Evolutionary conservation across 2,329 filamentous ascomycete genomes (phyloP), one percentile per base, ranked within the genome.

Genomic region (Lachnellula suecica): DNA sequence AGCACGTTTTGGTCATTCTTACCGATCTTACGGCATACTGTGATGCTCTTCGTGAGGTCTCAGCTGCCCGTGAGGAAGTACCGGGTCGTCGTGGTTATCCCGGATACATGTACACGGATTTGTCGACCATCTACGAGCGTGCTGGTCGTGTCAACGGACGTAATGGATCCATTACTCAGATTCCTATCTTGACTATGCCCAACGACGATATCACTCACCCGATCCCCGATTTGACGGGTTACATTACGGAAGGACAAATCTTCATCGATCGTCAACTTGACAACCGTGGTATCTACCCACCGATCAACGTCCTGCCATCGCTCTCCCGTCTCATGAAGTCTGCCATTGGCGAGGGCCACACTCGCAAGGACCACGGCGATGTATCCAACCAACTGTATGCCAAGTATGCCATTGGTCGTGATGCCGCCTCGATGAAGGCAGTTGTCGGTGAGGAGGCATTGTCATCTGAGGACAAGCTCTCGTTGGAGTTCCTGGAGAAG

Each of bases 101-200:
- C 49, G 94, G 94, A 89, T 99, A 99, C 83, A 99, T 99, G 94
- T 99, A 99, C 81, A 99, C 94, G 64, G 95, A 99, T 84, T 89
- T 99, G 85, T 97, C 94, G 54, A 99, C 94, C 69, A 97, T 99
- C 67, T 99, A 99, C 81, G 94, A 99, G 77, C 92, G 94, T 78
- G 94, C 94, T 64, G 94, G 94, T 69, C 94, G 94, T 88, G 94
- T 99, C 46, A 81, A 91, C 68, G 95, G 95, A 65, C 89, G 95
- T 65, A 97, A 97, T 68, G 94, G 95, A 56, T 99, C 94, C 66
- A 99, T 99, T 67, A 99, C 95, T 19, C 94, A 99, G 77, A 97
- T 99, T 67, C 94, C 94, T 55, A 99, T 99, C 71, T 74, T 99
- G 75, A 97, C 94, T 63, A 99, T 99, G 94, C 94, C 94, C 68